phyloP scores from a whole-genome alignment of 73 alveolate species.

The Paramecium primaurelia region DNA sequence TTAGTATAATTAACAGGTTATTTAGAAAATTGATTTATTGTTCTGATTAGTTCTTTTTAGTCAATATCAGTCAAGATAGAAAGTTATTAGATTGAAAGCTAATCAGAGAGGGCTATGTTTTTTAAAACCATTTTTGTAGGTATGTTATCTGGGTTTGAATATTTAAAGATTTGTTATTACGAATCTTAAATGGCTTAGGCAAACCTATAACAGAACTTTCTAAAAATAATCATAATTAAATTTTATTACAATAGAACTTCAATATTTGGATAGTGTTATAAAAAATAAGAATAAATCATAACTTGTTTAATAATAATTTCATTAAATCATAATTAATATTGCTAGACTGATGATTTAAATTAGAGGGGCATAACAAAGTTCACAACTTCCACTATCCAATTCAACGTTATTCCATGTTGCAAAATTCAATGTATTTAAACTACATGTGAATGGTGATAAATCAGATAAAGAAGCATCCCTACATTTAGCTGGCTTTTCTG shows the following conservation, averaged over 20 bases:
- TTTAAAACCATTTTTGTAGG: neutral
- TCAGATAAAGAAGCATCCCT: neutral
- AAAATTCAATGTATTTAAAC: neutral
- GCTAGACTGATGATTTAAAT: neutral
- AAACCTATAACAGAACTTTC: conserved; percentile 4
- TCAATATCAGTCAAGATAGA: neutral
- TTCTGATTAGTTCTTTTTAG: neutral
- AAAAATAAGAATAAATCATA: neutral
- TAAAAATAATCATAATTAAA: conserved; percentile 12
- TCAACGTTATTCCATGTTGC: neutral
- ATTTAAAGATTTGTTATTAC: neutral
- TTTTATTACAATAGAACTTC: neutral
- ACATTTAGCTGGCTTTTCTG: neutral
- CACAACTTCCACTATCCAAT: neutral
- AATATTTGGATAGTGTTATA: neutral
- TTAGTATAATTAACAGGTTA: neutral
- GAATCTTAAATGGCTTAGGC: neutral
- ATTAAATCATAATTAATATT: neutral
- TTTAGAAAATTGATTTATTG: neutral
- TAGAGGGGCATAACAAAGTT: neutral
- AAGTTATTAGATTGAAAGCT: neutral
- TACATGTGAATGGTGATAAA: neutral
- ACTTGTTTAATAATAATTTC: neutral
- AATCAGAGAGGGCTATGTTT: neutral
- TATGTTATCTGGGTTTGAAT: neutral